Base-by-base conservation (phyloP, 2,329 filamentous ascomycete genomes). In the Pseudocercospora vitis region DNA sequence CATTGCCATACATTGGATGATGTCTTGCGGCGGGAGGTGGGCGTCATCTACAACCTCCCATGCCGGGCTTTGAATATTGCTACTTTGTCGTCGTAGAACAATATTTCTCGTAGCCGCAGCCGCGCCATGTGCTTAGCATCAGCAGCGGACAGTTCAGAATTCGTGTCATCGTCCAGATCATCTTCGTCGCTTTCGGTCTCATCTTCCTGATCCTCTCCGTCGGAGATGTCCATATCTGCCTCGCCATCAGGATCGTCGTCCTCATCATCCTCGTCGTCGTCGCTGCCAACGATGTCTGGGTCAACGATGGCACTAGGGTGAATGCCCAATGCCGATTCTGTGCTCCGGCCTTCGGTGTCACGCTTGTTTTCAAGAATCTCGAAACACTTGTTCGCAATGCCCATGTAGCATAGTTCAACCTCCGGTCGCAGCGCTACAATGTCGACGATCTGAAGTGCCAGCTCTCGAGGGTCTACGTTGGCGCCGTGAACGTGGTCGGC, bases 61-160 rank as follows among this genome's bases (percentile, higher is more conserved):
- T 89, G 85, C 56, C 88, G 80, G 26, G 87, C 86, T 69, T 86
- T 88, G 73, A 92, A 92, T 53, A 92, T 85, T 23, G 86, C 84
- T 49, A 90, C 83, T 71, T 89, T 89, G 68, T 92, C 88, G 68
- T 92, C 89, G 65, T 90, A 91, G 70, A 90, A 92, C 58, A 91
- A 71, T 59, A 94, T 92, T 74, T 92, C 88, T 57, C 87, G 77
- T 60, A 92, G 74, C 50, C 83, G 79, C 55, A 91, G 77, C 63
- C 79, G 74, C 8, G 63, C 64, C 28, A 56, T 59, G 45, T 56
- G 52, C 35, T 49, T 46, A 9, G 45, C 50, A 16, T 52, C 53
- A 7, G 23, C 31, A n/a, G 42, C 42, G 31, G 50, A 50, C 8
- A 50, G 42, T 29, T 56, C 53, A 14, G 53, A 56, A 24, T 56